Evolutionary conservation across 805 yeast genomes (phyloP), one percentile per base, ranked within the genome.

Genomic region (Yamadazyma akitaensis): DNA sequence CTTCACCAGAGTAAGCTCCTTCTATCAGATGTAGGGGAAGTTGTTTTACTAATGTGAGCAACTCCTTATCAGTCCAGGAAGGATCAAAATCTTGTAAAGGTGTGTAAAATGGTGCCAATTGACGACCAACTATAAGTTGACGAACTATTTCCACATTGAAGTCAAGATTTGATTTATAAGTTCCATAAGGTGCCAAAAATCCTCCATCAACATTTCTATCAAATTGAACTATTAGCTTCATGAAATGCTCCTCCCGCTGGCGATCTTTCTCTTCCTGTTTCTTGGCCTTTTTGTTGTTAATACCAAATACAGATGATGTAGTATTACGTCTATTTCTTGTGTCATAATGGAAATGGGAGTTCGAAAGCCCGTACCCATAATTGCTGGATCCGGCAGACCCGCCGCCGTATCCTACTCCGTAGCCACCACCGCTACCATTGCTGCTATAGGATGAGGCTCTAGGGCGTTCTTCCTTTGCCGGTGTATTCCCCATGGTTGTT

Each of bases 141-240:
- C 87, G 76, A n/a, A 94, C 97, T 2, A 85, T 71, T 13, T 77
- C 78, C 13, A 86, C 77, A 57, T 85, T 79, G 67, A 81, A 92
- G 62, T 88, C 96, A 45, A 85, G 63, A 55, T 82, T 84, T 40
- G 85, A 82, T 52, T 82, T 79, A 65, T 92, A 92, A 28, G 87
- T 86, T 1, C 97, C 97, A 65, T 79, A 88, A 0, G 98, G 97
- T 1, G 96, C 96, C 52, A 92, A 67, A 60, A 70, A 90, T 1
- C 99, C 99, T 16, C 99, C 99, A 66, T 94, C 98, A 13, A 92
- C 96, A 51, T 72, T 80, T 58, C 88, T 96, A 34, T 72, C 72
- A 56, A 64, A 77, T 50, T 76, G 70, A 2, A 86, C 88, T 18
- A 86, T 68, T 44, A 86, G 67, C 19, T 81, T 76, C 51, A 67